Evolutionary conservation across 176 grass and related monocot species (phyloP), one percentile per base, ranked within the genome.

Genomic region (Elaeis guineensis): DNA sequence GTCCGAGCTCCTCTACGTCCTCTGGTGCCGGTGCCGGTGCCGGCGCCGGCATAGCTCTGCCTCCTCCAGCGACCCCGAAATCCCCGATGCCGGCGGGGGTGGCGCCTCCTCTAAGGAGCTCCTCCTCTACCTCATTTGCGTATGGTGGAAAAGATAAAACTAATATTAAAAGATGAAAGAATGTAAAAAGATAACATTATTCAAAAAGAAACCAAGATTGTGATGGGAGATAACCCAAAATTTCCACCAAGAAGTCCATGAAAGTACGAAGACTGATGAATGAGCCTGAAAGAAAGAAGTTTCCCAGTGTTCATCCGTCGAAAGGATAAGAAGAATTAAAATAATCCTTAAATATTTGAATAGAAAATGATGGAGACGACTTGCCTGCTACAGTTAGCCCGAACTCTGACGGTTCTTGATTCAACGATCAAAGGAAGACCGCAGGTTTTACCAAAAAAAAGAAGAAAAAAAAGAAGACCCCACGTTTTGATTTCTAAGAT

Each of bases 181-280:
- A 65, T 52, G 25, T 17, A 25, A 52, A 52, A 26, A 44, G 35
- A 12, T 44, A 12, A 44, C 2, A 12, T 44, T 44, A 8, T 50
- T 30, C 11, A 18, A 28, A 25, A 3, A 6, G 15, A 50, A 59
- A 50, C 6, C 3, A 5, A 49, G 19, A 2, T 22, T 26, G 23
- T 17, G 50, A 17, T 4, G 16, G 48, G 25, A 17, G 0, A 30
- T 58, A 65, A 89, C 86, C 80, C 84, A 77, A 89, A 89, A 69
- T 70, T 81, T 28, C 86, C 77, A 50, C 69, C 73, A 53, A 89
- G 74, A 32, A 89, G 80, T 2, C 73, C 77, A 51, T 77, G 77
- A 73, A 89, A 89, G 77, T 89, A 89, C 17, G 86, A 77, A 53
- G 86, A 89, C 52, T 72, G 76, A 11, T 84, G 61, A 65, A 84